phyloP scores from a whole-genome alignment of 2,329 filamentous ascomycete genomes.

The Elsinoe perseae region DNA sequence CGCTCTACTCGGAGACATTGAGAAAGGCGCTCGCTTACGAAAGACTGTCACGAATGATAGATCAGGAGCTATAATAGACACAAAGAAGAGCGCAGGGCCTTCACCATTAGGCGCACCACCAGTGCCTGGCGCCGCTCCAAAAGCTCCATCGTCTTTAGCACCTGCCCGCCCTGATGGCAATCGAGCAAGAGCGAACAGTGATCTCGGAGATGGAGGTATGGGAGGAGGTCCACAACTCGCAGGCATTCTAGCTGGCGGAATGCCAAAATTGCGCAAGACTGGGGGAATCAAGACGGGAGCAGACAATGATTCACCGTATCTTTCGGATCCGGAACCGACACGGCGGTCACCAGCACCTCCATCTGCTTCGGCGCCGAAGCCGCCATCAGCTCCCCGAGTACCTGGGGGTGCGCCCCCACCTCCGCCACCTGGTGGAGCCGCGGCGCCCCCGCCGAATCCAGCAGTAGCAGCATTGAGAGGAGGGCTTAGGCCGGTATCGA shows the following conservation, averaged over 20 bases:
- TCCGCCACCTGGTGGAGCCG: conserved; percentile 42
- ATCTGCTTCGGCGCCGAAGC: conserved; percentile 41
- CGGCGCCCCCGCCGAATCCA: conserved; percentile 52
- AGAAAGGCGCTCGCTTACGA: conserved; percentile 61
- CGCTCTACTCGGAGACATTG: conserved; percentile 79
- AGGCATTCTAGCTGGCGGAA: conserved; percentile 85
- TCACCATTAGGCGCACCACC: conserved; percentile 71
- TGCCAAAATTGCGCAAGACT: conserved; percentile 87
- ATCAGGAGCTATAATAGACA: conserved; percentile 66
- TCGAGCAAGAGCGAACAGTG: conserved; percentile 76
- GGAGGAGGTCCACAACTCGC: conserved; percentile 70
- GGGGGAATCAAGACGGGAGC: conserved; percentile 58
- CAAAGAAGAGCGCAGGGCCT: conserved; percentile 49
- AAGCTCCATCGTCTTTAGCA: conserved; percentile 57
- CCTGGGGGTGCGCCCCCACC: conserved; percentile 44
- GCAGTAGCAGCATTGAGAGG: conserved; percentile 44
- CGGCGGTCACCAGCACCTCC: conserved; percentile 30
- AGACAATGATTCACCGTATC: conserved; percentile 61
- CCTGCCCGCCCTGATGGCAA: conserved; percentile 54
- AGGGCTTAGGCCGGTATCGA: conserved; percentile 50
- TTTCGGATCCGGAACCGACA: conserved; percentile 65
- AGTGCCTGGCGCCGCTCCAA: conserved; percentile 55
- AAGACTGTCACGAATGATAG: conserved; percentile 85
- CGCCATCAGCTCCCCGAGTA: conserved; percentile 32
- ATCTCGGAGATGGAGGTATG: conserved; percentile 44